Evolutionary conservation across 768 basidiomycete species (phyloP).

Genomic region (Pisolithus tinctorius): DNA sequence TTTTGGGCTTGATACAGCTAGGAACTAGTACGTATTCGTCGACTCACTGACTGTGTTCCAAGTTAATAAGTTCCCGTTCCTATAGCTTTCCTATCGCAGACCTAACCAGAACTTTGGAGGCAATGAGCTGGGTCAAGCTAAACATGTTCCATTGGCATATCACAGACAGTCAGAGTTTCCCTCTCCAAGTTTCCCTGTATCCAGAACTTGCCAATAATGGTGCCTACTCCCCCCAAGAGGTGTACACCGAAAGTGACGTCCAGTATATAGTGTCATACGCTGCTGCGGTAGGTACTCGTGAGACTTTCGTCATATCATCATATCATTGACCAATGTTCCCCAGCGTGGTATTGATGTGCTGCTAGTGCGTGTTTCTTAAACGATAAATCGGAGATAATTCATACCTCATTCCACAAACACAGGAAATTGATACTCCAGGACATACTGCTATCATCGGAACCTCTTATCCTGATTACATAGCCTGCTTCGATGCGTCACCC

Average conservation of each 20-base stretch:
- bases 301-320: background rate
- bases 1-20: slow-evolving; percentile 39
- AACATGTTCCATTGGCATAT: slow-evolving; percentile 85
- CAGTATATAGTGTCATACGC: slow-evolving; percentile 60
- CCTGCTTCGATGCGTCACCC: slow-evolving; percentile 51
- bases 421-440: slow-evolving; percentile 83
- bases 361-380: slow-evolving; percentile 26
- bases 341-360: slow-evolving; percentile 72
- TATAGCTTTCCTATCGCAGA: slow-evolving; percentile 33
- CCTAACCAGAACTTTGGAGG: slow-evolving; percentile 40
- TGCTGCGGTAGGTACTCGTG: slow-evolving; percentile 44
- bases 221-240: slow-evolving; percentile 52
- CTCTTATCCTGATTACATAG: slow-evolving; percentile 69
- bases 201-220: slow-evolving; percentile 55
- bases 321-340: slow-evolving; percentile 2
- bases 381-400: background rate
- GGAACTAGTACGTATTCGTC: slow-evolving; percentile 32
- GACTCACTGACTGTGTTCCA: background rate
- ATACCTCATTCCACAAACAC: background rate
- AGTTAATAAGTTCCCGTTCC: background rate
- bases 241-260: slow-evolving; percentile 54
- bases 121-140: slow-evolving; percentile 49
- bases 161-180: slow-evolving; percentile 77
- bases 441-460: slow-evolving; percentile 63
- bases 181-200: slow-evolving; percentile 55